Evolutionary conservation across 2,329 filamentous ascomycete species (phyloP), one percentile per base, ranked within the genome.

Genomic region (Colletotrichum sp.): DNA sequence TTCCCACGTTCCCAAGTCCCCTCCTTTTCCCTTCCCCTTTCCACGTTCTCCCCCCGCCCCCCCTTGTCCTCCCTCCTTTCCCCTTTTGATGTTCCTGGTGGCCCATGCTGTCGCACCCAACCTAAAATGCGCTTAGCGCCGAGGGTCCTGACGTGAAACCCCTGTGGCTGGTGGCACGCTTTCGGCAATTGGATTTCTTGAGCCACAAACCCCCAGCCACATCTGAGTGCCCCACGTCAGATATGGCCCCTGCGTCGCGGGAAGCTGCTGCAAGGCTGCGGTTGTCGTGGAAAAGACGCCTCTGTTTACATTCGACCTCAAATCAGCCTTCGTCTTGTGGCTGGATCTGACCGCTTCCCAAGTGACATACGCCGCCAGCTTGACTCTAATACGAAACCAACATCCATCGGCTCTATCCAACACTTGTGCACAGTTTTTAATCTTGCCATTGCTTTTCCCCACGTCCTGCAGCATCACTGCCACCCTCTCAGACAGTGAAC

Each of bases 281-380:
- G 81, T 81, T 80, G 81, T 80, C 78, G 70, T 74, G 78, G 73
- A 65, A 66, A 76, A 65, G 52, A 26, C 74, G 66, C 65, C 70
- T 76, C 66, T 76, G 74, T 76, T 76, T 76, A 76, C 74, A 55
- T 76, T 70, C 71, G 61, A 60, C 64, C 58, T n/a, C 55, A 32
- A 43, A 26, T 55, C 38, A 38, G 32, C 58, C 38, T 61, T 24
- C 48, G 73, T 60, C 73, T 73, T 64, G 32, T 48, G 28, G 67
- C 34, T 75, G 62, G 21, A 64, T 52, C 70, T 58, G 24, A 38
- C 62, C 30, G 24, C 72, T 72, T 34, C 64, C 32, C 24, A 48
- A 36, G 21, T 64, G 69, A 62, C 70, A 28, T 36, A 15, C 66
- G 65, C 65, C 34, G 58, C 56, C 67, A 65, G 24, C 16, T 66